phyloP scores from a whole-genome alignment of 257 asterid species.

The Dorcoceras hygrometricum region DNA sequence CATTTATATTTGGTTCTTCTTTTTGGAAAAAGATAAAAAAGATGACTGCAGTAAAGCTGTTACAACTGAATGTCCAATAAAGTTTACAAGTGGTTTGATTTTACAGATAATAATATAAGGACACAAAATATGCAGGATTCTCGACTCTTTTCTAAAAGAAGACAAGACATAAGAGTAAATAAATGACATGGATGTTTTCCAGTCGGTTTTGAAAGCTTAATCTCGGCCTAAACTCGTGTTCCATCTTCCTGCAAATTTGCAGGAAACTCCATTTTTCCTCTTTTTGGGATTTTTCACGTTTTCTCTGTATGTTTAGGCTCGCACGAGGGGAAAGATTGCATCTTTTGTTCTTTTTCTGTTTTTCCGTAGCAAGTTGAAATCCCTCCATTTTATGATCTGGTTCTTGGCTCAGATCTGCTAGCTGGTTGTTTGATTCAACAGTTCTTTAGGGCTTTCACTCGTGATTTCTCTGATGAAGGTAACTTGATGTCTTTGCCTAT shows the following conservation, averaged over 20 bases:
- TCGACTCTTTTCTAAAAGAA: conserved; percentile 30
- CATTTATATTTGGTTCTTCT: background rate
- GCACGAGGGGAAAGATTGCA: conserved; percentile 19
- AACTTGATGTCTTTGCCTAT: conserved; percentile 23
- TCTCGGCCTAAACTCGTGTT: conserved; percentile 36
- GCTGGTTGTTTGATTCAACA: conserved; percentile 24
- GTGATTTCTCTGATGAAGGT: conserved; percentile 32
- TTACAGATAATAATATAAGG: background rate
- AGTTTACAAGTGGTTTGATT: conserved; percentile 9
- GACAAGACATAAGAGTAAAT: conserved; percentile 12
- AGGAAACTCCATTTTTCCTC: conserved; percentile 22
- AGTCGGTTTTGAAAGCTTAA: conserved; percentile 43
- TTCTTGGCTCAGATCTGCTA: conserved; percentile 48
- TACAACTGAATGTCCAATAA: conserved; percentile 24
- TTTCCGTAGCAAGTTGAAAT: background rate
- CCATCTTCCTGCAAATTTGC: conserved; percentile 4
- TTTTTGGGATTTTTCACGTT: conserved; percentile 6
- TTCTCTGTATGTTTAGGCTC: conserved; percentile 13
- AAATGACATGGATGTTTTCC: conserved; percentile 37
- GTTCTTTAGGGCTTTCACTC: conserved; percentile 27
- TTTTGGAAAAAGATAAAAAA: background rate
- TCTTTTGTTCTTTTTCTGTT: conserved; percentile 13
- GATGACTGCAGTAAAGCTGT: conserved; percentile 33
- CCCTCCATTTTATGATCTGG: background rate
- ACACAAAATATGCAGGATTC: conserved; percentile 32